These are phyloP conservation scores for Funneliformis mosseae DNA, from an alignment of 192 early-diverging fungal species.

Conservation along the genomic window DNA sequence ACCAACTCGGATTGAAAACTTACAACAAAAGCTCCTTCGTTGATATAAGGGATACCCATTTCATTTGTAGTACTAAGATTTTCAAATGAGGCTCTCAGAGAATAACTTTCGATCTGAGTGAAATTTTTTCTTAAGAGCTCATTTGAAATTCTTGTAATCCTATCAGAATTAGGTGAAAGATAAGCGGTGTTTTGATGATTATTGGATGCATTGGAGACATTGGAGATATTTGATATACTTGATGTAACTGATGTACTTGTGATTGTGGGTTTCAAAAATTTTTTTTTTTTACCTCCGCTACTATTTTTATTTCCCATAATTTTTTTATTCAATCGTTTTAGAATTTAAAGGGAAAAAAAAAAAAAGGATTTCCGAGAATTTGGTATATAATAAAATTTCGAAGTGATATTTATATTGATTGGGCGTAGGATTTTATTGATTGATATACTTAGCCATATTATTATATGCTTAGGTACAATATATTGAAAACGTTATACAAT, in stretches of 20 bases:
- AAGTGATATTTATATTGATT: too few species aligned
- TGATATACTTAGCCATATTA: too few species aligned
- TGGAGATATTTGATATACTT: neutral
- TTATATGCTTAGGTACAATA: too few species aligned
- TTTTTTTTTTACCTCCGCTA: neutral
- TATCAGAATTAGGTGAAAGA: neutral
- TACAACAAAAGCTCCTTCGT: conserved; percentile 22
- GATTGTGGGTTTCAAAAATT: neutral
- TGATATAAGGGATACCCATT: neutral
- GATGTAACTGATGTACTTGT: neutral
- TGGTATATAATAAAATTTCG: neutral
- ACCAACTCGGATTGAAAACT: too few species aligned
- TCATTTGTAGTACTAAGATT: neutral
- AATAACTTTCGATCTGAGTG: conserved; percentile 16
- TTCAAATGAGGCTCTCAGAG: conserved; percentile 8
- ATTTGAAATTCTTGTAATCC: neutral
- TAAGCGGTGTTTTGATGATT: too few species aligned
- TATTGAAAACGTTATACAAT: too few species aligned
- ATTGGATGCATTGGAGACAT: too few species aligned
- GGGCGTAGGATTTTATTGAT: too few species aligned
- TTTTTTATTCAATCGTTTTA: too few species aligned
- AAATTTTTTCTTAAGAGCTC: conserved; percentile 2
- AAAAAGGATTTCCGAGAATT: neutral
- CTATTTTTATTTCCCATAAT: neutral
- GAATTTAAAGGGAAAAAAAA: too few species aligned